phyloP scores from a whole-genome alignment of 345 rosid genomes.

The Eutrema heterophyllum region DNA sequence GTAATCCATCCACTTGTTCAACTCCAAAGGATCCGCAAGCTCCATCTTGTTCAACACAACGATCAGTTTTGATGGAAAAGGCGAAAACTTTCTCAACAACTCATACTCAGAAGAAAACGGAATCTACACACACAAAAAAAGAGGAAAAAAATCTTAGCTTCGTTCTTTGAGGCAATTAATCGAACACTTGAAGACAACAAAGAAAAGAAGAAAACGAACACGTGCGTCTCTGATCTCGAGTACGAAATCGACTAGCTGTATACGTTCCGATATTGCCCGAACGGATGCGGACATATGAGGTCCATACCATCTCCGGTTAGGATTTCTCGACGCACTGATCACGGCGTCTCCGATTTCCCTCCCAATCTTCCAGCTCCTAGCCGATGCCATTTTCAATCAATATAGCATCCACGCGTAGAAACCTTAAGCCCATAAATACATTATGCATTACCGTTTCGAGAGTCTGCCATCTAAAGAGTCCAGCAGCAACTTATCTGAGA shows the following conservation, averaged over 20 bases:
- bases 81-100: conserved; percentile 31
- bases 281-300: conserved; percentile 81
- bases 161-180: conserved; percentile 36
- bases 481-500: conserved; percentile 6
- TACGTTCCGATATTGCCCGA: conserved; percentile 53
- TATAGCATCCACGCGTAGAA: background rate
- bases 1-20: conserved; percentile 57
- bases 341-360: conserved; percentile 47
- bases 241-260: conserved; percentile 56
- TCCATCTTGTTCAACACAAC: conserved; percentile 76
- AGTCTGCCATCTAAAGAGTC: conserved; percentile 23
- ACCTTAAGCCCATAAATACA: background rate
- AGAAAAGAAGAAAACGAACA: conserved; percentile 29
- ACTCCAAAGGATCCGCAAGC: conserved; percentile 49
- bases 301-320: conserved; percentile 50
- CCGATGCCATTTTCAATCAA: conserved; percentile 16
- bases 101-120: conserved; percentile 63
- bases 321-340: conserved; percentile 32
- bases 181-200: conserved; percentile 26
- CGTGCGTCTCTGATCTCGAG: conserved; percentile 78
- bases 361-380: conserved; percentile 29
- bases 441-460: conserved; percentile 47
- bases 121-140: conserved; percentile 33
- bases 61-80: conserved; percentile 34
- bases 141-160: background rate